A percentile compares a stretch with the other conserved stretches of the same genome.
Conservation (phyloP, 257 asterid species). For the Ballota nigra region DNA sequence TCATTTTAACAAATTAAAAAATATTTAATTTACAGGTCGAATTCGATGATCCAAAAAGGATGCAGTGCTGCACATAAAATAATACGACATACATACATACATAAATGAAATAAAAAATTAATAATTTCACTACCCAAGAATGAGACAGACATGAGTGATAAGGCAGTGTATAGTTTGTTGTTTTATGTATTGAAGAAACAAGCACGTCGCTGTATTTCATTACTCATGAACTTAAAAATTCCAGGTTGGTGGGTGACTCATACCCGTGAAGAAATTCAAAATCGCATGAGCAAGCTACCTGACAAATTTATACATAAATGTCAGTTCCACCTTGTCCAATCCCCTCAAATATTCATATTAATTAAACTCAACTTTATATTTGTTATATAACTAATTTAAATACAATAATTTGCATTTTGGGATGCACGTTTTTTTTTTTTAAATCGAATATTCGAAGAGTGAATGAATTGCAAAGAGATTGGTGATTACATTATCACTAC, state of each 20-base stretch:
- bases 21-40: no score
- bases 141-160: neutral
- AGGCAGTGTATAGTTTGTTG: neutral
- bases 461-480: no score
- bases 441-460: no score
- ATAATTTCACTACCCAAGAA: neutral
- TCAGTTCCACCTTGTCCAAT: slow-evolving; percentile 1
- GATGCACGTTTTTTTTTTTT: no score
- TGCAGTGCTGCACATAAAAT: no score
- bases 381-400: neutral
- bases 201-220: neutral
- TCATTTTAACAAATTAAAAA: no score
- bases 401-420: neutral
- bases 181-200: neutral
- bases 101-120: neutral
- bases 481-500: no score
- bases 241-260: slow-evolving; percentile 9
- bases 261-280: slow-evolving; percentile 24
- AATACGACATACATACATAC: neutral
- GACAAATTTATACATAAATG: slow-evolving; percentile 5
- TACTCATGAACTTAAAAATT: neutral
- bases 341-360: neutral
- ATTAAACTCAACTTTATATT: neutral
- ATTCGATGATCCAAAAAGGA: no score
- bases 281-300: slow-evolving; percentile 1